These are phyloP conservation scores for Desmodesmus armatus DNA, from an alignment of 139 green algal genomes.

Conservation along the genomic window DNA sequence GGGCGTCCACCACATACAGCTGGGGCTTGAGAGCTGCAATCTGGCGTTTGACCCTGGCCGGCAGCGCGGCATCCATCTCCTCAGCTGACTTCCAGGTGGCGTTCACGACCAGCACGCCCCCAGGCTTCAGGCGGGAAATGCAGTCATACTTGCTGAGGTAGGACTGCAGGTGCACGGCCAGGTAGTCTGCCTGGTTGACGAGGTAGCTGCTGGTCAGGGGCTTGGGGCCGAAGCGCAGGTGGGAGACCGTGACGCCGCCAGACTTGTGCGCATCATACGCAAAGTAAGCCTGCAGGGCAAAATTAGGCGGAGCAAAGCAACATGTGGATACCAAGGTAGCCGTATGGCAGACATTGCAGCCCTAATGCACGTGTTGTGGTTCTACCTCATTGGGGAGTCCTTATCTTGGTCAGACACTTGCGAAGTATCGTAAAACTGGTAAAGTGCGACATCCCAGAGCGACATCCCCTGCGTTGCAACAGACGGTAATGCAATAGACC, in stretches of 20 bases:
- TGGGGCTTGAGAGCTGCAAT: constrained; percentile 44
- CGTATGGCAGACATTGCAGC: no score
- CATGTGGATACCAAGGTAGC: no score
- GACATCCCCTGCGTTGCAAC: no score
- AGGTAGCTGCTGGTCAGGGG: constrained; percentile 61
- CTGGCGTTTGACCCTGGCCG: constrained; percentile 47
- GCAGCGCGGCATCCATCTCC: constrained; percentile 44
- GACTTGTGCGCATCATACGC: constrained; percentile 69
- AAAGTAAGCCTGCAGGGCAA: constrained; percentile 61
- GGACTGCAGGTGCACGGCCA: constrained; percentile 56
- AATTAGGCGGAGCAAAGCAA: neutral
- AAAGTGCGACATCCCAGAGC: no score
- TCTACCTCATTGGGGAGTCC: neutral
- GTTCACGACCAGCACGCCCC: constrained; percentile 67
- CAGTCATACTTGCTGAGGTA: constrained; percentile 66
- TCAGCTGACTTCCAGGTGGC: constrained; percentile 50
- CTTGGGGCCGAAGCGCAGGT: constrained; percentile 68
- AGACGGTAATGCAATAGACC: no score
- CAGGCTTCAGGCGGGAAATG: constrained; percentile 52
- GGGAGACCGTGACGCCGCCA: constrained; percentile 64
- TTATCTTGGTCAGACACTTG: no score
- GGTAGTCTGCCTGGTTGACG: constrained; percentile 65
- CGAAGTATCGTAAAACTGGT: no score
- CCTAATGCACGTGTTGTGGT: neutral
- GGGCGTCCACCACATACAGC: constrained; percentile 61